Base-by-base conservation (phyloP, 176 grass and related monocot genomes). In the Oryza officinalis region DNA sequence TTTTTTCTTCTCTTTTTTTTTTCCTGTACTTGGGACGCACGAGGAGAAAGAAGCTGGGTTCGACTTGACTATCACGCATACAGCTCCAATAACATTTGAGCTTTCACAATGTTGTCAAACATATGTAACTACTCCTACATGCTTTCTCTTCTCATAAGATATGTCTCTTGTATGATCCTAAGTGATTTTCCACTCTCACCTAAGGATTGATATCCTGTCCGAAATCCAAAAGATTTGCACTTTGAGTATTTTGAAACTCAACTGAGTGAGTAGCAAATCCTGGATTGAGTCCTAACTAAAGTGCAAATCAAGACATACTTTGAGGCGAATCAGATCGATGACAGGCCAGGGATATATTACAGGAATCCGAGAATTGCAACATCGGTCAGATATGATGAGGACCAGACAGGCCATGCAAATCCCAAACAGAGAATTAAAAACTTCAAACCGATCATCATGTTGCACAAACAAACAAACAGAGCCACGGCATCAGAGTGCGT, bases 31-130 rank as follows among this genome's bases (percentile, higher is more conserved):
- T 67, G 37, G 8, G 22, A 61, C 35, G 63, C 49, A 81, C 25
- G 35, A 78, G 25, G 79, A 86, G 78, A 90, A 82, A 60, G 22
- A 60, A 22, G 73, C 33, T 18, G 44, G 14, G 67, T 63, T 80
- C 80, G 75, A 65, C 57, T 73, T 73, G 57, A 74, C 18, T 43
- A 32, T 8, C 72, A 35, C 4, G 7, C 17, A 43, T 8, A 10
- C 4, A 41, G 31, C 13, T 60, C 54, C 23, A 52, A 43, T 74
- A 47, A 63, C 27, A 26, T 60, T 20, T 41, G 63, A 27, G 12
- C 13, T 17, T 7, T 28, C 8, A 28, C 3, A 13, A 10, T 60
- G 0, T 20, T 63, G 10, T 73, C 6, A 26, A 73, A 49, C 13
- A 25, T 71, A 27, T 17, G 23, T 46, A 20, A 14, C 22, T 60